Base-by-base conservation (phyloP, 2,329 filamentous ascomycete genomes). In the Nemania sp. region DNA sequence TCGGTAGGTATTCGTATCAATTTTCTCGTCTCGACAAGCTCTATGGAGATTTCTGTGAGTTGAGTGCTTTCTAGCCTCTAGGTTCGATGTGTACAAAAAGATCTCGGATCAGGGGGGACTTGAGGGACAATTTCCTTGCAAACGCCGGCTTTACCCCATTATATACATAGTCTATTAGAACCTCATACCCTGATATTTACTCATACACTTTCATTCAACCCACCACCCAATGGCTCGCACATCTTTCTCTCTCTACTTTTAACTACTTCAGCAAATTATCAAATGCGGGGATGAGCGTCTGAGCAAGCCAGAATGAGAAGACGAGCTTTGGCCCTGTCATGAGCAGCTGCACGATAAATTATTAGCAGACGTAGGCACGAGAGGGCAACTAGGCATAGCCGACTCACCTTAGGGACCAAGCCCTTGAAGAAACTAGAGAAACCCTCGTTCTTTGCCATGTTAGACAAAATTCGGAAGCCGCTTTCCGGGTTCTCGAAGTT, bases 271-370 rank as follows among this genome's bases (percentile, higher is more conserved):
- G 70, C 65, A 78, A 77, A 59, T 69, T 74, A 69, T 87, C 91
- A 77, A 98, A 98, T 40, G 92, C 90, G 53, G 95, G 95, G 74
- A 99, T 99, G 72, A 99, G 83, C 32, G 95, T 98, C 83, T 99
- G 95, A 59, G 95, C 95, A 74, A 99, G 87, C 95, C 95, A 99
- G 88, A 99, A 99, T 63, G 93, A 97, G 83, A 99, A 99, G 65
- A 98, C 95, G 63, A 99, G 85, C 86, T 99, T 99, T 65, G 95
- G 95, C 21, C 95, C 96, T 15, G 95, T 99, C 95, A 99, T 99
- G 73, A 99, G 85, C 67, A 99, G 87, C 89, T 88, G 62, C 25
- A 34, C 25, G 17, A 43, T 40, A 69, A 62, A 69, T 66, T 49
- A 66, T 67, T 5, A 61, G 62, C 46, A n/a, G 40, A 60, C 21